phyloP scores from a whole-genome alignment of 768 basidiomycete species.

The Russula olivacea region DNA sequence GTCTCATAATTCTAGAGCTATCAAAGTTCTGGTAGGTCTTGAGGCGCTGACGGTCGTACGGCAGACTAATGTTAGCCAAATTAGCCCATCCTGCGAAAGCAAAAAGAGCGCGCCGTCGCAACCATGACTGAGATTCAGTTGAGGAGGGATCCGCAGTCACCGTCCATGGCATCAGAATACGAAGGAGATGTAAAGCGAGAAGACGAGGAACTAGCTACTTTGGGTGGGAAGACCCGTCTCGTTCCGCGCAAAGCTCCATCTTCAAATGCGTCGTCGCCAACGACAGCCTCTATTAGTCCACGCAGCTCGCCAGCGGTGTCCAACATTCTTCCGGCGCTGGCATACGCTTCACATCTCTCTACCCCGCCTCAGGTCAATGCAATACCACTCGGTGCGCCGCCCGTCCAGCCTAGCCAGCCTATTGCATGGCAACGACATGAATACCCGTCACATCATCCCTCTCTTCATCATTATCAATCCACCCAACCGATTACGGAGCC shows the following conservation, averaged over 20 bases:
- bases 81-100: conserved; percentile 57
- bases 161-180: conserved; percentile 19
- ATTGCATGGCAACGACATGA: conserved; percentile 11
- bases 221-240: conserved; percentile 60
- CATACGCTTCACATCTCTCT: conserved; percentile 42
- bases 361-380: conserved; percentile 37
- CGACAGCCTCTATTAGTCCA: conserved; percentile 33
- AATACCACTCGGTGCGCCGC: conserved; percentile 1
- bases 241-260: conserved; percentile 43
- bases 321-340: conserved; percentile 31
- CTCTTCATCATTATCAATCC: conserved; percentile 10
- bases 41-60: background rate
- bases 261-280: conserved; percentile 35
- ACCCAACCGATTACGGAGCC: conserved; percentile 1
- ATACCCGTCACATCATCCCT: conserved; percentile 2
- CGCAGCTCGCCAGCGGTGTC: conserved; percentile 26
- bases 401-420: conserved; percentile 3
- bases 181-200: conserved; percentile 46
- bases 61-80: background rate
- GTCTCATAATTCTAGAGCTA: conserved; percentile 46
- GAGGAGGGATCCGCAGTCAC: conserved; percentile 32
- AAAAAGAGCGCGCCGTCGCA: conserved; percentile 44
- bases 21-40: conserved; percentile 53
- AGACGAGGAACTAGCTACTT: conserved; percentile 52
- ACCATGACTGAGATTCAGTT: conserved; percentile 35